Conservation (phyloP, 2,329 filamentous ascomycete genomes). For the Hymenoscyphus linearis region DNA sequence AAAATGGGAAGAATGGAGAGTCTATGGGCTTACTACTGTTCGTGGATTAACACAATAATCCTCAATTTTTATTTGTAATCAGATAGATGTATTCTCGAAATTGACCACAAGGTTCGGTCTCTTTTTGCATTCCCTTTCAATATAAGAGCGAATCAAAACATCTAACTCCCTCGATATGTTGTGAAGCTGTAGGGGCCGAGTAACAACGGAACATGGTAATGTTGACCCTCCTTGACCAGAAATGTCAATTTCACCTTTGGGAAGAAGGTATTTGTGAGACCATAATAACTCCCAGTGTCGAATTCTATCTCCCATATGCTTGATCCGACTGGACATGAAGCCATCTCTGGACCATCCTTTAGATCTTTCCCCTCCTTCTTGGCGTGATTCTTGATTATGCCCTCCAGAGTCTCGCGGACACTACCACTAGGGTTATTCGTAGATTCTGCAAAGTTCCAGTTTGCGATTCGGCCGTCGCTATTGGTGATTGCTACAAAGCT, state of each 20-base stretch:
- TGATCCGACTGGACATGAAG: constrained; percentile 23
- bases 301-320: constrained; percentile 64
- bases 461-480: constrained; percentile 66
- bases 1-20: neutral
- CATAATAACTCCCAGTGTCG: constrained; percentile 68
- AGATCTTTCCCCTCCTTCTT: constrained; percentile 3
- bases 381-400: constrained; percentile 16
- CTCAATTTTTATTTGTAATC: neutral
- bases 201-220: constrained; percentile 75
- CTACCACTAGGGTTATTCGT: neutral
- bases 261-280: constrained; percentile 52
- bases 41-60: neutral
- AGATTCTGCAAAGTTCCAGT: constrained; percentile 43
- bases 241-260: constrained; percentile 52
- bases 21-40: neutral
- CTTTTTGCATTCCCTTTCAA: neutral
- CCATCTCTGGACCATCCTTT: neutral
- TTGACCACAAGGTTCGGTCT: neutral
- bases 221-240: constrained; percentile 48
- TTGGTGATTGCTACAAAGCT: constrained; percentile 66
- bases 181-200: constrained; percentile 76
- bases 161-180: constrained; percentile 71
- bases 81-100: constrained; percentile 8
- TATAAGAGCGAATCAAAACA: neutral
- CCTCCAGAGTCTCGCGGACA: constrained; percentile 1